These are phyloP conservation scores for Nicotiana noctiflora DNA, from an alignment of 257 asterid genomes.

Conservation along the genomic window DNA sequence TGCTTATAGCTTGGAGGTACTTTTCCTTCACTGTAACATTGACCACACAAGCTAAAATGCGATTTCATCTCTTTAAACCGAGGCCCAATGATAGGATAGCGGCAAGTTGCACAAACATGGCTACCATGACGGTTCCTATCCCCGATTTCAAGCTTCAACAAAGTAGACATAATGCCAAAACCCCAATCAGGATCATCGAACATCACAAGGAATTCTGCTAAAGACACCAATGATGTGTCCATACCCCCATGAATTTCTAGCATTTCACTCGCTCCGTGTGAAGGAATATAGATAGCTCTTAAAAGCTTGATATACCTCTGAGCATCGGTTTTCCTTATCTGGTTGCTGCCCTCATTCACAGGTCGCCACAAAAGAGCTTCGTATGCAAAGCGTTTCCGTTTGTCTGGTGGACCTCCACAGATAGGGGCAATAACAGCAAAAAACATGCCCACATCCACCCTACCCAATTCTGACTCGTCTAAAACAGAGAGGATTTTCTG, in stretches of 20 bases:
- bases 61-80: constrained; percentile 82
- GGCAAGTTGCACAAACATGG: constrained; percentile 75
- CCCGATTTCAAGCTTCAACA: constrained; percentile 74
- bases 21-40: constrained; percentile 87
- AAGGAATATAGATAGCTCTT: constrained; percentile 79
- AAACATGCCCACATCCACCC: constrained; percentile 89
- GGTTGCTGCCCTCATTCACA: constrained; percentile 60
- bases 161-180: constrained; percentile 60
- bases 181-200: constrained; percentile 96
- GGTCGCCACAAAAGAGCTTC: constrained; percentile 94
- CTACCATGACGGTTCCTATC: constrained; percentile 92
- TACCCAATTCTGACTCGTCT: constrained; percentile 82
- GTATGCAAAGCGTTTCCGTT: constrained; percentile 71
- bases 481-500: constrained; percentile 69
- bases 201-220: constrained; percentile 58
- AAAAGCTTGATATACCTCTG: constrained; percentile 56
- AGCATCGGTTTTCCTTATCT: constrained; percentile 73
- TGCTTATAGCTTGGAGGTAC: constrained; percentile 66
- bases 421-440: constrained; percentile 82
- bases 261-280: constrained; percentile 71
- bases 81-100: constrained; percentile 87
- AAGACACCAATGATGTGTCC: constrained; percentile 48
- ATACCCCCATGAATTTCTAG: constrained; percentile 72
- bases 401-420: constrained; percentile 74
- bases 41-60: constrained; percentile 69